phyloP scores from a whole-genome alignment of 2,329 filamentous ascomycete genomes.

The Claviceps sorghi region DNA sequence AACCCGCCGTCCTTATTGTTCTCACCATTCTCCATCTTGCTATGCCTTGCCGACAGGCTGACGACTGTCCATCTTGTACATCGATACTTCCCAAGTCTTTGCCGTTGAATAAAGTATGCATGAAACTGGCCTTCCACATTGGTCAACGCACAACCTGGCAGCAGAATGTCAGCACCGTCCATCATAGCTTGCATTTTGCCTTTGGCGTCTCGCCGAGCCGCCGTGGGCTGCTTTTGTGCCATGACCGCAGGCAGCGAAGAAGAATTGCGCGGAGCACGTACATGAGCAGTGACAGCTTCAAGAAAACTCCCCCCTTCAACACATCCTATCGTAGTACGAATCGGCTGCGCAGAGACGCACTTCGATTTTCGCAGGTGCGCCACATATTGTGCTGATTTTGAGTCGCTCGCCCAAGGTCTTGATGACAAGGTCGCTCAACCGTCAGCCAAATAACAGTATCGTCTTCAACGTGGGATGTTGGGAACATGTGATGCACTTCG shows the following conservation, averaged over 20 bases:
- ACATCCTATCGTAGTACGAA: neutral
- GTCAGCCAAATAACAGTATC: neutral
- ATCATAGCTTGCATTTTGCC: neutral
- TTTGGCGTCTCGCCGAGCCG: neutral
- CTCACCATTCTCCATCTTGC: neutral
- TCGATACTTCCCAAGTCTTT: neutral
- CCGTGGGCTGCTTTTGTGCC: neutral
- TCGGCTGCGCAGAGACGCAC: neutral
- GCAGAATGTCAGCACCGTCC: neutral
- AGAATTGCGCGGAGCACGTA: neutral
- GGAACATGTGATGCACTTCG: neutral
- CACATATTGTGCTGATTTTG: neutral
- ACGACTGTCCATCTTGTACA: neutral
- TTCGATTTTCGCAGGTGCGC: neutral
- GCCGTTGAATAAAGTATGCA: neutral
- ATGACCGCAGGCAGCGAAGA: too few species aligned
- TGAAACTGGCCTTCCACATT: neutral
- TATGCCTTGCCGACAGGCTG: neutral
- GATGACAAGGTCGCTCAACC: neutral
- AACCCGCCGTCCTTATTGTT: neutral
- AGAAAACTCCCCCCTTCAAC: neutral
- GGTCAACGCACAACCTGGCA: neutral
- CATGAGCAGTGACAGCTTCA: neutral
- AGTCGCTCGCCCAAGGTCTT: neutral
- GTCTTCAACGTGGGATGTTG: neutral